Percentiles rank a stretch among this genome's conserved stretches.
These are phyloP conservation scores for Dittrichia graveolens DNA, from an alignment of 129 eudicot species.

Conservation along the genomic window DNA sequence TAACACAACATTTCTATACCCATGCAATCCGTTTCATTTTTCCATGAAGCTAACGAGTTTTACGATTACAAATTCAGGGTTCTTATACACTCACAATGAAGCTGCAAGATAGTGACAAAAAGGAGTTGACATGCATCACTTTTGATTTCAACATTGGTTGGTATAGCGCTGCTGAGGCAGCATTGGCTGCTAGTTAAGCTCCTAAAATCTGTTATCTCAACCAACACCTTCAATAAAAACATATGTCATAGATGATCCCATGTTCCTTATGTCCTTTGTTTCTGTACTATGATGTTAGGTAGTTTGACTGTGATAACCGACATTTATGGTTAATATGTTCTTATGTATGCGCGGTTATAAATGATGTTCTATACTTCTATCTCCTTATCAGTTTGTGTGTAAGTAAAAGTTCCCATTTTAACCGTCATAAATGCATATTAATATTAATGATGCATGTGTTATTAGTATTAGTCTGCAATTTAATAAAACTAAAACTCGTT, in stretches of 20 bases:
- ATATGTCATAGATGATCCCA: slow-evolving; percentile 7
- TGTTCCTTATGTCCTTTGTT: slow-evolving; percentile 10
- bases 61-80: slow-evolving; percentile 42
- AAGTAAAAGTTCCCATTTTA: slow-evolving; percentile 4
- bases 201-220: slow-evolving; percentile 8
- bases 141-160: slow-evolving; percentile 62
- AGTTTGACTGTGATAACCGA: slow-evolving; percentile 20
- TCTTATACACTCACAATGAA: slow-evolving; percentile 61
- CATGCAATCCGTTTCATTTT: too few species aligned
- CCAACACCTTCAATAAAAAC: slow-evolving; percentile 6
- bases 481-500: background rate
- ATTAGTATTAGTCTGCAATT: background rate
- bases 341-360: slow-evolving; percentile 8
- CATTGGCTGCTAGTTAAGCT: slow-evolving; percentile 44
- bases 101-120: slow-evolving; percentile 41
- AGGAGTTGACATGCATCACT: slow-evolving; percentile 59
- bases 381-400: slow-evolving; percentile 1
- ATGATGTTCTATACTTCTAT: slow-evolving; percentile 14
- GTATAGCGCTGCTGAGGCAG: slow-evolving; percentile 29
- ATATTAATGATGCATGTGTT: slow-evolving; percentile 5
- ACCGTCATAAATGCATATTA: slow-evolving; percentile 10
- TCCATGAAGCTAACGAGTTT: slow-evolving; percentile 21
- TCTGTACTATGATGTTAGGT: slow-evolving; percentile 32
- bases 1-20: too few species aligned
- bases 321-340: slow-evolving; percentile 11